phyloP scores from a whole-genome alignment of 1,284 basidiomycete species.

The Cerrena zonata region DNA sequence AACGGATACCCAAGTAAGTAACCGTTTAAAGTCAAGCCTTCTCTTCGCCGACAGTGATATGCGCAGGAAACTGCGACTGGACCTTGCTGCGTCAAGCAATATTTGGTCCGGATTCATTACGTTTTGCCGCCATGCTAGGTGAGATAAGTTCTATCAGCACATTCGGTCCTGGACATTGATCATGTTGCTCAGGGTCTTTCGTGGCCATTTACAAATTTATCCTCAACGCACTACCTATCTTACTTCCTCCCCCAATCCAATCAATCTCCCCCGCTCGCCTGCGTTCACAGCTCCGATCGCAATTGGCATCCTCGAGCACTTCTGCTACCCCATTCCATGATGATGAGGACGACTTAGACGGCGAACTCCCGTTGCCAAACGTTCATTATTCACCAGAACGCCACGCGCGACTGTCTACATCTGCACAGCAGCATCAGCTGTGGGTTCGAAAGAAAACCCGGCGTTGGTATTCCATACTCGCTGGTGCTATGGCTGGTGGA shows the following conservation, averaged over 20 bases:
- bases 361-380: conserved; percentile 16
- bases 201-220: conserved; percentile 78
- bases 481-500: conserved; percentile 79
- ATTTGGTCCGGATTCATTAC: conserved; percentile 72
- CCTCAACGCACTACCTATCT: conserved; percentile 76
- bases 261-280: conserved; percentile 19
- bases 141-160: conserved; percentile 9
- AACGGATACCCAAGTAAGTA: conserved; percentile 56
- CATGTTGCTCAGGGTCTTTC: conserved; percentile 54
- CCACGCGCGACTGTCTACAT: conserved; percentile 51
- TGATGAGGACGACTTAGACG: conserved; percentile 14
- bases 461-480: conserved; percentile 84
- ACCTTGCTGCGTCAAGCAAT: conserved; percentile 68
- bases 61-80: conserved; percentile 43
- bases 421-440: conserved; percentile 54
- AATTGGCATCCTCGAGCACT: conserved; percentile 3
- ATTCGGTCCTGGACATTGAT: neutral
- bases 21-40: neutral
- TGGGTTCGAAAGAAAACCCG: conserved; percentile 62
- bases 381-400: conserved; percentile 23
- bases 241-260: conserved; percentile 47
- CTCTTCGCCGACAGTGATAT: neutral
- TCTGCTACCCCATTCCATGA: conserved; percentile 1
- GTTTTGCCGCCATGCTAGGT: conserved; percentile 86
- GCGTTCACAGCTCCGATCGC: conserved; percentile 33